Evolutionary conservation across 768 basidiomycete genomes (phyloP).

Genomic region (Russula griseocarnosa): DNA sequence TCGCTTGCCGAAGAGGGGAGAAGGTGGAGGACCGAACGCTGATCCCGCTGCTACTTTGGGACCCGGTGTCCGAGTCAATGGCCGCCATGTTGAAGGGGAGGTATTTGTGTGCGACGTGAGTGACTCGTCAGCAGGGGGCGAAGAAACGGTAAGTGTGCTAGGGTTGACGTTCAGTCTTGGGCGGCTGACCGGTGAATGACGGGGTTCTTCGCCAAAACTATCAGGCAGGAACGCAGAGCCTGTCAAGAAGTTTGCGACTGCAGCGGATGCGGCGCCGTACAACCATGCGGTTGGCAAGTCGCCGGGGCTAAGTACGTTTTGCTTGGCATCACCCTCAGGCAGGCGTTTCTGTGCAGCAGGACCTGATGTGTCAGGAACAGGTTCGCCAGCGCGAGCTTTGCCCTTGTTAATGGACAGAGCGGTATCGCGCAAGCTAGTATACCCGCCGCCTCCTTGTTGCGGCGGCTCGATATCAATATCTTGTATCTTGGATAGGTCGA

Average conservation of each 20-base stretch:
- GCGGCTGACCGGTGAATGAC: conserved; percentile 31
- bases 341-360: conserved; percentile 47
- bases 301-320: not conserved
- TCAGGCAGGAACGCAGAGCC: conserved; percentile 36
- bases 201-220: conserved; percentile 30
- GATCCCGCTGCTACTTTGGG: not conserved
- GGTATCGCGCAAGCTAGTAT: conserved; percentile 58
- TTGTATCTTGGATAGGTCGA: conserved; percentile 69
- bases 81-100: no score
- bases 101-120: not conserved
- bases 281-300: conserved; percentile 18
- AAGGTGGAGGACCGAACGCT: not conserved
- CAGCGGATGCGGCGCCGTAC: conserved; percentile 54
- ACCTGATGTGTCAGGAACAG: conserved; percentile 6
- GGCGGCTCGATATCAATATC: conserved; percentile 68
- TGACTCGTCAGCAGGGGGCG: not conserved
- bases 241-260: conserved; percentile 50
- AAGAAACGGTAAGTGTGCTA: not conserved
- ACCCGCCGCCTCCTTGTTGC: conserved; percentile 38
- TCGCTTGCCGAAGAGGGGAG: not conserved
- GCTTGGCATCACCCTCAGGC: conserved; percentile 41
- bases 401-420: conserved; percentile 52
- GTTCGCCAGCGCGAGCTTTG: conserved; percentile 38
- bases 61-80: not conserved
- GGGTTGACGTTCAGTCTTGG: conserved; percentile 23